phyloP scores from a whole-genome alignment of 768 basidiomycete genomes.

The Boletus rubropictus region DNA sequence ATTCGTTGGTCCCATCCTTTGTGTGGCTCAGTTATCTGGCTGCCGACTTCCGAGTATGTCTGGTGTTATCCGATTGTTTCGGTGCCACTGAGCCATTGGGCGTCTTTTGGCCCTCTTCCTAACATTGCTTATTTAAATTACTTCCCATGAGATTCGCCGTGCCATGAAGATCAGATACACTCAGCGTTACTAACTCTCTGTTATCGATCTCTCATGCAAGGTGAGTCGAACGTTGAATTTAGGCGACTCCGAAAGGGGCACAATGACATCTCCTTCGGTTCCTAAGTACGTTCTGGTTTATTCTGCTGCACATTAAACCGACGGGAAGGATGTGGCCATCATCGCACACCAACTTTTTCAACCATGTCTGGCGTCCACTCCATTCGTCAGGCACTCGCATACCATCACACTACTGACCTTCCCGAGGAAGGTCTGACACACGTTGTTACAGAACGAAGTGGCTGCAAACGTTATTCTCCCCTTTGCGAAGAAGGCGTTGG shows the following conservation, averaged over 20 bases:
- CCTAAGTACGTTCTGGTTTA: background rate
- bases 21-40: background rate
- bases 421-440: slow-evolving; percentile 25
- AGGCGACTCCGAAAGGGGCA: background rate
- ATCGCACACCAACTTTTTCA: background rate
- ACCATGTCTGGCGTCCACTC: slow-evolving; percentile 14
- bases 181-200: background rate
- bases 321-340: background rate
- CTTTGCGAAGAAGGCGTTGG: slow-evolving; percentile 30
- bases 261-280: background rate
- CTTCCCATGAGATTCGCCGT: background rate
- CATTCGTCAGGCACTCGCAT: slow-evolving; percentile 1
- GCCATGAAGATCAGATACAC: background rate
- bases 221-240: background rate
- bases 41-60: background rate
- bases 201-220: background rate
- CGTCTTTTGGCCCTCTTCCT: background rate
- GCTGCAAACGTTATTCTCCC: slow-evolving; percentile 39
- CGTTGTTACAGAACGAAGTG: slow-evolving; percentile 26
- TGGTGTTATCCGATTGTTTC: background rate
- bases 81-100: background rate
- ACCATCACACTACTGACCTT: slow-evolving; percentile 13
- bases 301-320: background rate
- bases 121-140: background rate
- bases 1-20: background rate